Base-by-base conservation (phyloP, 208 protist genomes). In the Trypanosoma boissoni region DNA sequence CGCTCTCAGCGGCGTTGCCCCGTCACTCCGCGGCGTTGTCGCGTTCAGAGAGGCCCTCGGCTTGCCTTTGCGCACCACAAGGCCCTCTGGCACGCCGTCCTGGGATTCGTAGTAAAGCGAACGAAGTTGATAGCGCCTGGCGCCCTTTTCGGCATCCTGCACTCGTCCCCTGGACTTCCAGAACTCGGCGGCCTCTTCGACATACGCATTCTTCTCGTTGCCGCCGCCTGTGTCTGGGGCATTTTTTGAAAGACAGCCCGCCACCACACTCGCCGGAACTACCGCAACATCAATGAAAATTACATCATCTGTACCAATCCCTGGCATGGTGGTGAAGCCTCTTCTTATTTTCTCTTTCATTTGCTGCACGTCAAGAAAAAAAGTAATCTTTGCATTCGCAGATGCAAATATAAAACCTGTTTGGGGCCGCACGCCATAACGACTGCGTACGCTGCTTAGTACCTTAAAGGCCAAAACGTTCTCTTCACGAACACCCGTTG, bases 241-340 rank as follows among this genome's bases (percentile, higher is more conserved):
- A 26, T 3, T 12, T 18, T 1, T 12, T 0, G 18, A 26, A 32
- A 52, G 41, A 43, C 26, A 56, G 43, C 23, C 34, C 20, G 10
- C 20, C 6, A 43, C 58, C 27, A 59, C 10, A 18, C 49, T 57
- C 55, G 16, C 46, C 49, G 76, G 64, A 0, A 94, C 72, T 18
- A 91, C 61, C 18, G 76, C 81, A 55, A 94, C 76, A 67, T 91
- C 83, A n/a, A 94, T 59, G 54, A 88, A 78, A 28, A 94, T 78
- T 27, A 68, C 58, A 34, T 94, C 87, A 34, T 74, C 68, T 8
- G 81, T 88, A 8, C 75, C 68, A 59, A 76, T 63, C 20, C 70
- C 79, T 28, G 82, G 83, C 64, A 88, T 41, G 27, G 66, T 48
- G 16, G 65, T 65, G 8, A 53, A 45, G 24, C 36, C 58, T 68